phyloP scores from a whole-genome alignment of 345 rosid species.

The Moricandia arvensis region DNA sequence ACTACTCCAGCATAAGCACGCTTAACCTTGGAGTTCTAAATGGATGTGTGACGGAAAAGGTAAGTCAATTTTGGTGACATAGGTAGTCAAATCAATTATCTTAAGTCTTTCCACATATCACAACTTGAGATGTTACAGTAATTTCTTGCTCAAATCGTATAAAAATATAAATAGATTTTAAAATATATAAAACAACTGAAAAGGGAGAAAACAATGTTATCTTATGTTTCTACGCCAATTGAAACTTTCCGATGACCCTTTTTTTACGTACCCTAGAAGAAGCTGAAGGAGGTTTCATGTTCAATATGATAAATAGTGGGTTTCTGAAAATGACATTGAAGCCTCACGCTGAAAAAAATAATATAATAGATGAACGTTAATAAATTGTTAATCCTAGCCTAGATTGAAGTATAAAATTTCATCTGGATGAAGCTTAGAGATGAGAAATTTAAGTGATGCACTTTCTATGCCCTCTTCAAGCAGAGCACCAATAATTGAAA shows the following conservation, averaged over 20 bases:
- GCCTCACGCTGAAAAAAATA: neutral
- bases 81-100: no score
- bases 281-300: neutral
- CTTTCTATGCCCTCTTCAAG: no score
- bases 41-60: no score
- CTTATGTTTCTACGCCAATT: neutral
- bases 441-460: neutral
- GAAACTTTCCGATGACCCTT: neutral
- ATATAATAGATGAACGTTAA: neutral
- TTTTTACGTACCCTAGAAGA: neutral
- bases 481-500: neutral
- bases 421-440: neutral
- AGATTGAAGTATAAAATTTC: neutral
- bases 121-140: no score
- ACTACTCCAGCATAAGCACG: no score
- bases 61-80: no score
- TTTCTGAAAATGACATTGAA: neutral
- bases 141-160: no score
- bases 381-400: neutral
- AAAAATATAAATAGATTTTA: no score
- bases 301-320: neutral
- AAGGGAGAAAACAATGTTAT: no score
- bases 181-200: no score
- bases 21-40: no score
- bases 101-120: no score